phyloP scores from a whole-genome alignment of 352 stramenopile species.

The Pythium aphanidermatum region DNA sequence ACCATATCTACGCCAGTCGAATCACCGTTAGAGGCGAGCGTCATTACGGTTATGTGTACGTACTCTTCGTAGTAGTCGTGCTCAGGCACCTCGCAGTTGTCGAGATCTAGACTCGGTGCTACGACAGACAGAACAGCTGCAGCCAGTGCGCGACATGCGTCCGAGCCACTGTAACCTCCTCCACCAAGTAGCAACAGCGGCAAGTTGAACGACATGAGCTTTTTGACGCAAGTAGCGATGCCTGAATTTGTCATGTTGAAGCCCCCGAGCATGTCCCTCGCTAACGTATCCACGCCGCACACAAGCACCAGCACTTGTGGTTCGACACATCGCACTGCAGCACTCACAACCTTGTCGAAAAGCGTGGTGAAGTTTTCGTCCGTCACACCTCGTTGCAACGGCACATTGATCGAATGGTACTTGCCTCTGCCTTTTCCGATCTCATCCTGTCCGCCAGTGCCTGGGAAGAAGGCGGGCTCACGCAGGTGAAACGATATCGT shows the following conservation, averaged over 20 bases:
- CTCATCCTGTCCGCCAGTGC: constrained; percentile 24
- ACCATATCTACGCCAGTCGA: constrained; percentile 10
- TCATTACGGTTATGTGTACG: background rate
- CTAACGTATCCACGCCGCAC: constrained; percentile 64
- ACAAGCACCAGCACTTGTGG: constrained; percentile 51
- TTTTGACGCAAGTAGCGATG: constrained; percentile 28
- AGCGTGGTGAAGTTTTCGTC: constrained; percentile 45
- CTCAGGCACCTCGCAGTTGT: constrained; percentile 30
- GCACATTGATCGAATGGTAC: constrained; percentile 56
- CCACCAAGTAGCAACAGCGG: constrained; percentile 55
- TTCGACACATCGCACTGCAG: constrained; percentile 31
- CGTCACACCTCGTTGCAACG: constrained; percentile 42
- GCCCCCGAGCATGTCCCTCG: constrained; percentile 31
- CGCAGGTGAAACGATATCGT: constrained; percentile 51
- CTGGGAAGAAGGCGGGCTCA: constrained; percentile 45
- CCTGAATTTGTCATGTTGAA: constrained; percentile 45
- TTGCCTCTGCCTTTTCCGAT: constrained; percentile 27
- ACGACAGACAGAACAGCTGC: constrained; percentile 39
- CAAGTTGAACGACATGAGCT: constrained; percentile 22
- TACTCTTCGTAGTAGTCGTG: constrained; percentile 56
- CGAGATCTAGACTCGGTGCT: constrained; percentile 18
- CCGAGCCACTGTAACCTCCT: constrained; percentile 59
- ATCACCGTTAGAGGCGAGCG: background rate
- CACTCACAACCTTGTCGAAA: constrained; percentile 32
- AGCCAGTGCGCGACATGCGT: constrained; percentile 45